These are phyloP conservation scores for Hansenula lynferdii DNA, from an alignment of 1,139 yeast species.

Conservation along the genomic window DNA sequence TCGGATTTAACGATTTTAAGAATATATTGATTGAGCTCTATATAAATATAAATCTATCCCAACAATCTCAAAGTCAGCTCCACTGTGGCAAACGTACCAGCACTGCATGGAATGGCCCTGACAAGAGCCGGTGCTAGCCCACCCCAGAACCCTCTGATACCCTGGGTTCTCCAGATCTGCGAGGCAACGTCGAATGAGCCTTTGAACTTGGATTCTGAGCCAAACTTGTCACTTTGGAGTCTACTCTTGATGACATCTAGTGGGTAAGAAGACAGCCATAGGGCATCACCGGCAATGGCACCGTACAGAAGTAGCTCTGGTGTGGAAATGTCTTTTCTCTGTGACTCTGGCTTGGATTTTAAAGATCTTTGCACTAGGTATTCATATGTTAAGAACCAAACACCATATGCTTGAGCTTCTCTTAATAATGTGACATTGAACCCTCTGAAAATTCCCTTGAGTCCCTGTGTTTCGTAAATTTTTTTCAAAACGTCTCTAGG, in stretches of 20 bases:
- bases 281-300: conserved; percentile 75
- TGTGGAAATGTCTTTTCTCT: conserved; percentile 51
- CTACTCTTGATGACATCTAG: conserved; percentile 69
- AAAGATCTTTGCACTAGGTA: conserved; percentile 44
- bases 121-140: conserved; percentile 67
- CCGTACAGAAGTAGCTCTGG: conserved; percentile 64
- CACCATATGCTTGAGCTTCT: conserved; percentile 78
- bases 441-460: conserved; percentile 56
- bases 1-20: too few species aligned
- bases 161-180: conserved; percentile 41
- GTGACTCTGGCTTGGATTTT: conserved; percentile 24
- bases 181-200: conserved; percentile 41
- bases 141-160: conserved; percentile 61
- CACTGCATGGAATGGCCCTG: conserved; percentile 71
- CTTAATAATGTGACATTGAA: conserved; percentile 53
- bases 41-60: too few species aligned
- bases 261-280: conserved; percentile 78
- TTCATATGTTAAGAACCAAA: conserved; percentile 77
- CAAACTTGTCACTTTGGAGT: conserved; percentile 64
- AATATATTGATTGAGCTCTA: too few species aligned
- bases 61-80: conserved; percentile 56
- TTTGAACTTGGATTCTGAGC: conserved; percentile 41
- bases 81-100: conserved; percentile 76
- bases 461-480: conserved; percentile 45
- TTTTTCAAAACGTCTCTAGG: conserved; percentile 43